These are phyloP conservation scores for Aureobasidium lini DNA, from an alignment of 2,329 filamentous ascomycete genomes.

Conservation along the genomic window DNA sequence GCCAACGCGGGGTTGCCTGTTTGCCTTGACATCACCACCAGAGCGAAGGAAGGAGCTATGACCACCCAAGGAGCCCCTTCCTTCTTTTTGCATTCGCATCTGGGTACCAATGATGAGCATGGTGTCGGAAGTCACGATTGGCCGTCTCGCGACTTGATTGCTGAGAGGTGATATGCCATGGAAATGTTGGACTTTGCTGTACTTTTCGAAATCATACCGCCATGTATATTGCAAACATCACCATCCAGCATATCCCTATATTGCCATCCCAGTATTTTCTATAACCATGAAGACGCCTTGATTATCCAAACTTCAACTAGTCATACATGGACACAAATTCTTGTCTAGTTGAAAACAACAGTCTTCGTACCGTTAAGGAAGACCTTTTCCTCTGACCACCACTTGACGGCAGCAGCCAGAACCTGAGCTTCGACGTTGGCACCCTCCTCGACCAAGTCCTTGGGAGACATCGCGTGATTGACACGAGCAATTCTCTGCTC, in stretches of 20 bases:
- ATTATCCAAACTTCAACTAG: neutral
- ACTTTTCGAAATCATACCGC: no score
- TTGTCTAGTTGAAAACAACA: constrained; percentile 57
- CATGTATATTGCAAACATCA: neutral
- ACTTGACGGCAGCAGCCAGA: constrained; percentile 72
- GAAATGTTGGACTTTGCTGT: no score
- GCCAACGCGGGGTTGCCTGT: neutral
- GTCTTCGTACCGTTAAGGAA: constrained; percentile 76
- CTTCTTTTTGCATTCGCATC: neutral
- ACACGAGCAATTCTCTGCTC: constrained; percentile 75
- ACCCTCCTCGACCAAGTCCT: constrained; percentile 70
- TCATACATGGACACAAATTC: neutral
- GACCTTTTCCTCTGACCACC: constrained; percentile 70
- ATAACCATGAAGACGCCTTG: neutral
- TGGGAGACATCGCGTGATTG: constrained; percentile 67
- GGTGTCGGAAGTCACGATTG: no score
- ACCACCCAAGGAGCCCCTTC: neutral
- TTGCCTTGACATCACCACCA: neutral
- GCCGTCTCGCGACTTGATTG: no score
- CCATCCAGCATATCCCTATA: neutral
- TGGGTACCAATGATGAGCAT: no score
- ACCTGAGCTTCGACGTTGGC: constrained; percentile 81
- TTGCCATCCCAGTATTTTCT: neutral
- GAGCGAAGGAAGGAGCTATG: neutral
- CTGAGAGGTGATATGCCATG: no score